These are phyloP conservation scores for Pythium brachiatum DNA, from an alignment of 352 stramenopile species.

Conservation along the genomic window DNA sequence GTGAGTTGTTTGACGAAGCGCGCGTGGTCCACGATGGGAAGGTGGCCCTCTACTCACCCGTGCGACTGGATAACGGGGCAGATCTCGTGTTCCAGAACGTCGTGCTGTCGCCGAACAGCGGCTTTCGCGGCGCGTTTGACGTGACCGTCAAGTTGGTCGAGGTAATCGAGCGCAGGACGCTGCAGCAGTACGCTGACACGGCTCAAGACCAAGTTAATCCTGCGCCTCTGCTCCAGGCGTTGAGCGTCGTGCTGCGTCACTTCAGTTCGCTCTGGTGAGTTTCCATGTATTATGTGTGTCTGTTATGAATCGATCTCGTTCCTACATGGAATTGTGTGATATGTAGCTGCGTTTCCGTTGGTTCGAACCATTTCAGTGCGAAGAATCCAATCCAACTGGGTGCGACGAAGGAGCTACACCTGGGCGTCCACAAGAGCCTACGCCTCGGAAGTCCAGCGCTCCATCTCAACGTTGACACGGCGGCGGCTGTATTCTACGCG, in stretches of 20 bases:
- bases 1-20: neutral
- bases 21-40: slow-evolving; percentile 15
- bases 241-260: slow-evolving; percentile 16
- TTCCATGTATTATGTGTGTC: neutral
- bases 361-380: slow-evolving; percentile 1
- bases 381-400: neutral
- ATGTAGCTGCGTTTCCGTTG: slow-evolving; percentile 2
- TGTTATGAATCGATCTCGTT: no score
- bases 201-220: neutral
- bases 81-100: slow-evolving; percentile 3
- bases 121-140: slow-evolving; percentile 7
- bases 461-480: slow-evolving; percentile 17
- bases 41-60: slow-evolving; percentile 7
- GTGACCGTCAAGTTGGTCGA: slow-evolving; percentile 15
- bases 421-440: slow-evolving; percentile 8
- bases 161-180: neutral
- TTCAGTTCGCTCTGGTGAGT: slow-evolving; percentile 7
- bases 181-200: neutral
- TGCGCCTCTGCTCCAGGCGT: slow-evolving; percentile 2
- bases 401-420: slow-evolving; percentile 5
- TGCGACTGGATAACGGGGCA: slow-evolving; percentile 9
- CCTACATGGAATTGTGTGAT: no score
- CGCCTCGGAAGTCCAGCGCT: neutral
- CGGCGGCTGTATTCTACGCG: slow-evolving; percentile 14
- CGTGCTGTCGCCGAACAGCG: neutral